Evolutionary conservation across 2,329 filamentous ascomycete species (phyloP).

Genomic region (Colletotrichum orbiculare): DNA sequence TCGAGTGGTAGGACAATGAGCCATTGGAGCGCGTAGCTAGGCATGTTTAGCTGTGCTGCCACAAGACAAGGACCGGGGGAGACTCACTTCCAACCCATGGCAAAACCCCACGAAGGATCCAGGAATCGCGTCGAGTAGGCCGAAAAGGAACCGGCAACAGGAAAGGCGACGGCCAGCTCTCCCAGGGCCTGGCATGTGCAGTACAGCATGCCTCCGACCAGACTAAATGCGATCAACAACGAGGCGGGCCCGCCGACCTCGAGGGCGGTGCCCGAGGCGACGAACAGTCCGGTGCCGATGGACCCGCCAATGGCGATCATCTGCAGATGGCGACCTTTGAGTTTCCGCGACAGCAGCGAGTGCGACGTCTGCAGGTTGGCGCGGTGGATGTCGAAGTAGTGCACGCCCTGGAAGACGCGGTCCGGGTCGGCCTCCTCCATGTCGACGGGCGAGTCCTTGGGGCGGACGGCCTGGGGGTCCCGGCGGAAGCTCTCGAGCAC

Average conservation of each 20-base stretch:
- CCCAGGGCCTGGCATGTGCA: slow-evolving; percentile 92
- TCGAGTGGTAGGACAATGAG: slow-evolving; percentile 85
- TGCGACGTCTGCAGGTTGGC: slow-evolving; percentile 80
- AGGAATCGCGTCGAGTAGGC: slow-evolving; percentile 92
- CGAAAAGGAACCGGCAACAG: slow-evolving; percentile 91
- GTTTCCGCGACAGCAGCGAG: slow-evolving; percentile 78
- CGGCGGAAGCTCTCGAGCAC: slow-evolving; percentile 73
- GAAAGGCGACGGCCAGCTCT: slow-evolving; percentile 90
- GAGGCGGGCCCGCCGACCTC: slow-evolving; percentile 81
- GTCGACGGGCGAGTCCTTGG: slow-evolving; percentile 52
- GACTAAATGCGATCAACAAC: slow-evolving; percentile 78
- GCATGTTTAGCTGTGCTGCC: slow-evolving; percentile 5
- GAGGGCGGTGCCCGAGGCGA: slow-evolving; percentile 81
- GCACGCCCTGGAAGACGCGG: slow-evolving; percentile 51
- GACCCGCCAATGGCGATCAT: slow-evolving; percentile 98
- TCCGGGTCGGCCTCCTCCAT: slow-evolving; percentile 40
- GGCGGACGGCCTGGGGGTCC: slow-evolving; percentile 64
- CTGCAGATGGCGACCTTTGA: slow-evolving; percentile 89
- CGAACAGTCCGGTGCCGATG: slow-evolving; percentile 90
- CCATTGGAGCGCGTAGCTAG: slow-evolving; percentile 88
- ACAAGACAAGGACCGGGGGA: neutral
- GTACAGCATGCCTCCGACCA: slow-evolving; percentile 89
- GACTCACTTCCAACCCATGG: slow-evolving; percentile 91
- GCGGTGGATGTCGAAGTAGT: slow-evolving; percentile 66
- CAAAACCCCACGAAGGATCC: slow-evolving; percentile 94